phyloP scores from a whole-genome alignment of 108 stramenopile genomes.

The Cyclotella kingstonii region DNA sequence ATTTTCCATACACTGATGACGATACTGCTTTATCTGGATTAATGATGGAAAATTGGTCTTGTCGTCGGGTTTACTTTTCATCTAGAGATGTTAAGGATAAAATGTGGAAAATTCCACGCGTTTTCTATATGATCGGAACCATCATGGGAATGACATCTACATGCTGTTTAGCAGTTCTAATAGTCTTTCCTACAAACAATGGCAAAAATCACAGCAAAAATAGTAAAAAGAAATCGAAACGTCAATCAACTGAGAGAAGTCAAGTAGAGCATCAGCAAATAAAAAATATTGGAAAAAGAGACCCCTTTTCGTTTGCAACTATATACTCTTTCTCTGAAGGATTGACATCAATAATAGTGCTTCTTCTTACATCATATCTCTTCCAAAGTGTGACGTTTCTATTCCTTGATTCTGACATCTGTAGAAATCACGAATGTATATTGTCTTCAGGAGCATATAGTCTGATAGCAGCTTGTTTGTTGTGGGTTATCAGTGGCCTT shows the following conservation, averaged over 20 bases:
- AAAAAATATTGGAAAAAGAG: not conserved
- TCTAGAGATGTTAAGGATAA: conserved; percentile 14
- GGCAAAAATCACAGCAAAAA: not conserved
- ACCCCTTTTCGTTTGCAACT: not conserved
- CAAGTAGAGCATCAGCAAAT: not conserved
- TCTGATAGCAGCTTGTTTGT: conserved; percentile 22
- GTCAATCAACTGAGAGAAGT: conserved; percentile 3
- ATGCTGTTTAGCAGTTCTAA: conserved; percentile 7
- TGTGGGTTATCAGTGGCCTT: conserved; percentile 31
- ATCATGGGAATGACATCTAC: conserved; percentile 11
- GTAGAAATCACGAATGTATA: conserved; percentile 19
- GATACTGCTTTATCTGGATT: conserved; percentile 10
- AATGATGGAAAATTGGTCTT: conserved; percentile 18
- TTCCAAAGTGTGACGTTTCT: conserved; percentile 27
- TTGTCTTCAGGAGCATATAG: conserved; percentile 20
- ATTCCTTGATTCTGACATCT: conserved; percentile 31
- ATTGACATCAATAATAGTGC: conserved; percentile 20
- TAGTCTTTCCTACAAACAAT: conserved; percentile 3
- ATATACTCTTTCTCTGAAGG: conserved; percentile 16
- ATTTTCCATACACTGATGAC: conserved; percentile 33
- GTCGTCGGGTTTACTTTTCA: conserved; percentile 14
- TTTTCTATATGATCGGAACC: conserved; percentile 20
- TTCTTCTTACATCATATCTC: conserved; percentile 24
- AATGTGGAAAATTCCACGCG: conserved; percentile 20
- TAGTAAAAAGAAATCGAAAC: not conserved